Base-by-base conservation (phyloP, 2,329 filamentous ascomycete genomes). In the Shiraia bambusicola region DNA sequence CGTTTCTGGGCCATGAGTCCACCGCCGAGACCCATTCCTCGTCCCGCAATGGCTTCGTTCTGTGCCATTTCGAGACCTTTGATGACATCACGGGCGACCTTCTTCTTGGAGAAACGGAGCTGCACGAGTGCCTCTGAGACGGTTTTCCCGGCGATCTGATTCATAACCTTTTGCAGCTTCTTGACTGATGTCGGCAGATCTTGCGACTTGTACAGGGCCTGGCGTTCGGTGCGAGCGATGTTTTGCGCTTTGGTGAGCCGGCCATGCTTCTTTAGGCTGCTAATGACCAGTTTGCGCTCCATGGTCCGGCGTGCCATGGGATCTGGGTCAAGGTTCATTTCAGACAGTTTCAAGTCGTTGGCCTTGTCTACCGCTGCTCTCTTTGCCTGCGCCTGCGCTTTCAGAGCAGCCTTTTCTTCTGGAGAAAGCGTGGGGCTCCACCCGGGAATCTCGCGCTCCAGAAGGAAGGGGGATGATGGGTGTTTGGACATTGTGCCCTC, bases 101-200 rank as follows among this genome's bases (percentile, higher is more conserved):
- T 92, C 81, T 98, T 98, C 76, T 89, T 88, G 69, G 86, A 92
- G 74, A 92, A 97, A 41, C 85, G 82, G 88, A 98, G 95, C 76
- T 98, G 93, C 40, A 87, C 73, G 54, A 97, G 88, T 11, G 93
- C 93, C 26, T 98, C 91, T 43, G 94, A 89, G 47, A 98, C 77
- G n/a, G 85, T 84, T 79, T 96, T 97, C 54, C 93, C 93, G 2
- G 83, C 79, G 62, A 98, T 93, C 73, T 97, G 93, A 40, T 86
- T 82, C 16, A 92, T 84, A 35, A 98, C 74, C 58, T 87, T 85
- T 37, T 86, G 84, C 40, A 98, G 78, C 75, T 98, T 98, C 82
- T 98, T 98, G 51, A 88, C 76, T 34, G 84, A 89, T 2, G 93
- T 96, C 59, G 90, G 84, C 65, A 96, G 79, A 54, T 81, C 80